Conservation (phyloP, 345 rosid species). For the Citrus mangshanensis region DNA sequence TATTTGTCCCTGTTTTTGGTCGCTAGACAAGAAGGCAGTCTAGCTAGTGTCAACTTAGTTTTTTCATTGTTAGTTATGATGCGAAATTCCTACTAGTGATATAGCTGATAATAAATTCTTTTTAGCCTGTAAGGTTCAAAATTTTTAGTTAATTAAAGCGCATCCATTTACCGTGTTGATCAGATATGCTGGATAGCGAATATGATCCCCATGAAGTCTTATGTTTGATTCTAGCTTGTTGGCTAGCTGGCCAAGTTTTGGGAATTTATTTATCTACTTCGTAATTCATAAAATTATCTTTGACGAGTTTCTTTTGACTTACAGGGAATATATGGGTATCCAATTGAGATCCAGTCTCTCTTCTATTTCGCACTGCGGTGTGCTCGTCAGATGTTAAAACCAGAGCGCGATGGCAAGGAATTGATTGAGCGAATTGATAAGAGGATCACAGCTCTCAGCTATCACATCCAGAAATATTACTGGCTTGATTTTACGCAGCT, state of each 20-base stretch:
- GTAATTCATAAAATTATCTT: background rate
- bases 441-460: conserved; percentile 47
- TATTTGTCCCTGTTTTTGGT: background rate
- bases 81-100: background rate
- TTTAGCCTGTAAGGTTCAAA: background rate
- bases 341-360: conserved; percentile 60
- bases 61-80: background rate
- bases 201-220: background rate
- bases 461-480: conserved; percentile 46
- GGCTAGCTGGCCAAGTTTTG: background rate
- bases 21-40: background rate
- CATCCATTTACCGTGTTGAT: background rate
- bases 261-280: background rate
- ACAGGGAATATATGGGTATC: conserved; percentile 48
- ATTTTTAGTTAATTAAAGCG: background rate
- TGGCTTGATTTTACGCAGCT: conserved; percentile 51
- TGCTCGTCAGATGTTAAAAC: conserved; percentile 51
- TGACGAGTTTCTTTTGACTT: background rate
- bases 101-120: background rate
- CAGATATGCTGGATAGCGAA: background rate
- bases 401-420: conserved; percentile 50
- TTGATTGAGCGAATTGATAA: conserved; percentile 46
- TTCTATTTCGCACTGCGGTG: conserved; percentile 58
- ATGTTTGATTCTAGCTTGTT: background rate
- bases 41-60: background rate